Evolutionary conservation across 116 monocot genomes (phyloP).

Genomic region (Iris pallida): DNA sequence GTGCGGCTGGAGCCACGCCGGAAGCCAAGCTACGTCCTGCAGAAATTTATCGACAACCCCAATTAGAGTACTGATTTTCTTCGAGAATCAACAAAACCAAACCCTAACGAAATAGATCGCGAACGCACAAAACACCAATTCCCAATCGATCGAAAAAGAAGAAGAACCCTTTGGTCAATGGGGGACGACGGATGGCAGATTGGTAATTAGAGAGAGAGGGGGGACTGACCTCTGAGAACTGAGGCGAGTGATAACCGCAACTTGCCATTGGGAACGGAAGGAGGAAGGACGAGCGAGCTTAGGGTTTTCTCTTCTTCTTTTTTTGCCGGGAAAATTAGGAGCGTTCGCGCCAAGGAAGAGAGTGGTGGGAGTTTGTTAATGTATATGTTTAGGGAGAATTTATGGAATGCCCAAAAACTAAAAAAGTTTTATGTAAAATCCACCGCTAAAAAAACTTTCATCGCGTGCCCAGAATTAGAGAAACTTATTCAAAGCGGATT

Average conservation of each 20-base stretch:
- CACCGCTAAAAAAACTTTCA: too few species aligned
- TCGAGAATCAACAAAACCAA: neutral
- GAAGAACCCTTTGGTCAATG: neutral
- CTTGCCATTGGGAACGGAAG: slow-evolving; percentile 10
- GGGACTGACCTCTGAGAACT: slow-evolving; percentile 22
- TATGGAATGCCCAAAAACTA: too few species aligned
- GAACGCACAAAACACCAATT: neutral
- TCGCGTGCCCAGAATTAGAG: too few species aligned
- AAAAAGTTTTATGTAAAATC: too few species aligned
- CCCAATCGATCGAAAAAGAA: neutral
- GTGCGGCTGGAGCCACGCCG: slow-evolving; percentile 27
- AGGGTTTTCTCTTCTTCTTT: too few species aligned
- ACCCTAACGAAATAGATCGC: neutral
- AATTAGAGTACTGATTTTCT: neutral
- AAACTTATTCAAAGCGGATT: too few species aligned
- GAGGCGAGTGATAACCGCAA: slow-evolving; percentile 26
- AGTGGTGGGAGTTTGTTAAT: too few species aligned
- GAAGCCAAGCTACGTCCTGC: slow-evolving; percentile 25
- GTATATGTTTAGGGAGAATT: too few species aligned
- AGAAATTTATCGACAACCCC: neutral
- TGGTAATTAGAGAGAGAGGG: slow-evolving; percentile 1
- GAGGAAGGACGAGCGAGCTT: neutral
- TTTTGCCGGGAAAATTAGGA: slow-evolving; percentile 2
- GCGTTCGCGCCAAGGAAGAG: too few species aligned
- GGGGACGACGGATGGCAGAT: neutral